Evolutionary conservation across 2,329 filamentous ascomycete species (phyloP), one percentile per base, ranked within the genome.

Genomic region (Orbilia ellipsospora): DNA sequence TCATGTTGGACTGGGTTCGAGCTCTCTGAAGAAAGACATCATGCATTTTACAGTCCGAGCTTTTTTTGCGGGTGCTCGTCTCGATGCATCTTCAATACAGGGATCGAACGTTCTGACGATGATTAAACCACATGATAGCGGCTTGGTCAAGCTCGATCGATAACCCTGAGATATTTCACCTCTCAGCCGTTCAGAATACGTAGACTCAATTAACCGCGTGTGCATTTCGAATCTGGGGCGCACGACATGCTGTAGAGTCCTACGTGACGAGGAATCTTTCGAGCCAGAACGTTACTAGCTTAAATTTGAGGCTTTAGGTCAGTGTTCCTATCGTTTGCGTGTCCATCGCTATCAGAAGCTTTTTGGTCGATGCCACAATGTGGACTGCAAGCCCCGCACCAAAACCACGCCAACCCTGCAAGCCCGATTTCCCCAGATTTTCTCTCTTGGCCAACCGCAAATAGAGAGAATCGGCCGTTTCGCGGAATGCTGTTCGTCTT

Each of bases 401-500:
- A 31, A 31, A 31, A 31, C 28, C 42, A 48, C 44, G 44, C 66
- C 48, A 70, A 63, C 66, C 66, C 66, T 70, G 66, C 66, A 70
- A 63, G 66, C 66, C 66, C 66, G 57, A 70, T 70, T 70, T 70
- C 66, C 66, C 66, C 66, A 50, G 66, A 70, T 70, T 70, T 70
- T 70, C 50, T 7, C 18, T 26, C 57, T 20, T 18, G 16, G 13
- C 3, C 36, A 26, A 18, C 13, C 12, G 36, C 26, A 45, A 45
- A 36, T 7, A 36, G 6, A 2, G 31, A 26, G 10, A 16, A 13
- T 36, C 31, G 31, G 31, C 5, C 16, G 44, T 6, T 40, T 26
- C 16, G 23, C 16, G 54, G 12, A 16, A 56, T 56, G 52, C 44
- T 48, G 16, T n/a, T 20, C 26, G 54, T 56, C 26, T 23, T 31